These are phyloP conservation scores for Lepidium africanum DNA, from an alignment of 345 rosid species.

Conservation along the genomic window DNA sequence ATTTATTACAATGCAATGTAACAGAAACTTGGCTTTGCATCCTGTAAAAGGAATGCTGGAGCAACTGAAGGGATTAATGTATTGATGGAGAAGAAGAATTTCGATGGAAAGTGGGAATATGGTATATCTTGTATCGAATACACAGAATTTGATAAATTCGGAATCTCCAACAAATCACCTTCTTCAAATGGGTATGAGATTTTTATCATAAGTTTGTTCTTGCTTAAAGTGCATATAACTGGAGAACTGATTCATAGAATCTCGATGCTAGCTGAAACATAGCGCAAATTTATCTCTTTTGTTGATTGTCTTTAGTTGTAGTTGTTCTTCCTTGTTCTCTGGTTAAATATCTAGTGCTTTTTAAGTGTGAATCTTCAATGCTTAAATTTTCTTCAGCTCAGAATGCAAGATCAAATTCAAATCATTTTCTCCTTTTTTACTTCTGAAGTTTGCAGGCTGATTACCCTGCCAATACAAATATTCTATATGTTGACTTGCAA, in stretches of 20 bases:
- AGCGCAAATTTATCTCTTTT: neutral
- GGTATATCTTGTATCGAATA: constrained; percentile 94
- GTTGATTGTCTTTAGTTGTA: neutral
- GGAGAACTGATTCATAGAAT: neutral
- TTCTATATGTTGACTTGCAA: constrained; percentile 70
- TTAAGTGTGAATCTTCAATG: neutral
- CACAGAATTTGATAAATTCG: constrained; percentile 80
- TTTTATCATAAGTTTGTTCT: neutral
- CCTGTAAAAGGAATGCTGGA: constrained; percentile 71
- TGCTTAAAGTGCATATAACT: neutral
- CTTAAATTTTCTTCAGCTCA: neutral
- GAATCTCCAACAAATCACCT: constrained; percentile 35
- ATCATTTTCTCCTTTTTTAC: constrained; percentile 1
- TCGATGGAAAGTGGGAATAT: constrained; percentile 85
- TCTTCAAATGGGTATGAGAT: constrained; percentile 37
- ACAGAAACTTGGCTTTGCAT: constrained; percentile 91
- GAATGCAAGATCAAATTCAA: neutral
- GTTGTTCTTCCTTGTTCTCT: neutral
- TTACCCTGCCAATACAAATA: constrained; percentile 93
- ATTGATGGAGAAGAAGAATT: constrained; percentile 71
- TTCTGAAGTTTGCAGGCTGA: constrained; percentile 59
- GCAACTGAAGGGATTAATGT: constrained; percentile 90
- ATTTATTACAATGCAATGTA: constrained; percentile 8
- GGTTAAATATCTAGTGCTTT: neutral
- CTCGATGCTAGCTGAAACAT: neutral